Base-by-base conservation (phyloP, 331 rosid genomes). In the Dryas integrifolia region DNA sequence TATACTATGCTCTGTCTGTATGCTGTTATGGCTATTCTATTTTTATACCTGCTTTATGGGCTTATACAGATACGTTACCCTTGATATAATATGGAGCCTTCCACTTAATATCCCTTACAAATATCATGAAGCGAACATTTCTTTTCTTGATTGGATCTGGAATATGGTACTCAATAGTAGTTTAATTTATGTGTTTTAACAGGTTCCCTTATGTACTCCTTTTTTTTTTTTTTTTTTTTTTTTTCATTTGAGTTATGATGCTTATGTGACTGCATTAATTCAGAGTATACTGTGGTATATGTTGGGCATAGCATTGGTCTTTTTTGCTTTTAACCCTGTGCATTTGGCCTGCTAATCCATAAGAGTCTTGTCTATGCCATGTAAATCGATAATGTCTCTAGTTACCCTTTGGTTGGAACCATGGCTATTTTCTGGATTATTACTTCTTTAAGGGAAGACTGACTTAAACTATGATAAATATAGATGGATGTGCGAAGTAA, bases 401-500 rank as follows among this genome's bases (percentile, higher is more conserved):
- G 45, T 62, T 39, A 12, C 59, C 26, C 24, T 38, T 55, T 53
- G 51, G 61, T 26, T 58, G 66, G 7, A 35, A 41, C 56, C 58
- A 53, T 52, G 35, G 46, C 16, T 47, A 35, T 72, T 67, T 8
- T 44, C 38, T 66, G 18, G 55, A 24, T 62, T 77, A 4, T 47
- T 49, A 50, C 46, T 65, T 52, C 67, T 66, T 61, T 77, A 62
- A 55, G 52, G 70, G 47, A 76, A 65, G 57, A 52, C 80, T 76
- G 79, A 86, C 80, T 55, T 69, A 69, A 76, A 43, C 58, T 74
- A 57, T 77, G 76, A 82, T 76, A 52, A 69, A 43, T 76, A 41
- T 77, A 90, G 98, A 85, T 88, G 96, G 97, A 92, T 80, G 88
- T 82, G 79, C 92, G 86, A 74, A 84, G 84, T 80, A 90, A 81